Base-by-base conservation (phyloP, 2,329 filamentous ascomycete genomes). In the Byssochlamys sp. region DNA sequence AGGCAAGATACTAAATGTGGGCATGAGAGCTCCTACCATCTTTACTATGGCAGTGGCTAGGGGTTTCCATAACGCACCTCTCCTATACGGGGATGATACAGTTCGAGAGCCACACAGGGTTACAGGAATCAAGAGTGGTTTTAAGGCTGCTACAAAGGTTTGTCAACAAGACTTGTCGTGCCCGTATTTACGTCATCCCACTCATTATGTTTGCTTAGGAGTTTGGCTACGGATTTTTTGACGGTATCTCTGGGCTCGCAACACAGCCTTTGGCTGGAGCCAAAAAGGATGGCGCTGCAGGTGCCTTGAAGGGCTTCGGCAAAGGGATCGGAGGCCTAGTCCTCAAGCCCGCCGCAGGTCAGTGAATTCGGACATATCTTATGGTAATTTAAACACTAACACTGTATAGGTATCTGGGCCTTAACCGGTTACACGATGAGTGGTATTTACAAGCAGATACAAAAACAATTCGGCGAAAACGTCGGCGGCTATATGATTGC, bases 11-110 rank as follows among this genome's bases (percentile, higher is more conserved):
- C 83, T 91, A 4, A 81, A 81, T 10, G 85, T 88, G n/a, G 84
- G 88, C 4, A 78, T 92, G 59, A 89, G 88, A 64, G 86, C 87
- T 1, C 91, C 91, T 0, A 87, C 94, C 80, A 90, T 95, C 69
- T 87, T 96, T 61, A 89, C 89, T 48, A 75, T 96, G 49, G 88
- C 88, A 0, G 74, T 96, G 39, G 88, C 91, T 0, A 88, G 88
- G 70, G 91, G 91, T 0, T 95, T 96, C 69, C 87, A 92, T 68
- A 96, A 96, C 65, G 87, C 89, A 4, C 91, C 91, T 0, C 86
- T 84, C 63, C 77, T 96, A 0, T 96, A 96, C 68, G 88, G 91
- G 49, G 91, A 95, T 65, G 84, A 89, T 1, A 91, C 86, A 1
- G 85, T 96, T 0, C 81, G 89, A 7, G 86, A 87, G n/a, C 77